These are phyloP conservation scores for Pezizomycotina sp. DNA, from an alignment of 2,329 filamentous ascomycete genomes.

Conservation along the genomic window DNA sequence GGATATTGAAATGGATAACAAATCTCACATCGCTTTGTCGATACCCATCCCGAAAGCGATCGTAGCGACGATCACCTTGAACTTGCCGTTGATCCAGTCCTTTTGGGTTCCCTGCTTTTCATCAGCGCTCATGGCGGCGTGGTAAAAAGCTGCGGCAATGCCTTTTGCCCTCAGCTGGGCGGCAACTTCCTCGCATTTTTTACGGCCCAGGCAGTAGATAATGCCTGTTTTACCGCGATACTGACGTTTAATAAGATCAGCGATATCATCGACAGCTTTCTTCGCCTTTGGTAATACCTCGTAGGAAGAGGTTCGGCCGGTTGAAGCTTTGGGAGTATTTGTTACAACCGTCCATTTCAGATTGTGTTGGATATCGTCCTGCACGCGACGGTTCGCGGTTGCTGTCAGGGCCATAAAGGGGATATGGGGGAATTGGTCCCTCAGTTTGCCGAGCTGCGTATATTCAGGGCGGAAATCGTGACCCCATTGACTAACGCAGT, in stretches of 20 bases:
- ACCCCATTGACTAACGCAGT: conserved; percentile 98
- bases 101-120: conserved; percentile 58
- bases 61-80: conserved; percentile 87
- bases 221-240: conserved; percentile 68
- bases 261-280: conserved; percentile 38
- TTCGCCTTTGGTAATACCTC: conserved; percentile 58
- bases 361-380: conserved; percentile 78
- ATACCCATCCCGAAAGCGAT: conserved; percentile 99
- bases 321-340: too few species aligned
- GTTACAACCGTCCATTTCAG: conserved; percentile 84
- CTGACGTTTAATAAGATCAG: conserved; percentile 49
- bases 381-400: conserved; percentile 85
- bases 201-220: conserved; percentile 78
- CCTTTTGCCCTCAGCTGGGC: conserved; percentile 43
- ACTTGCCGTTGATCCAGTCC: conserved; percentile 62
- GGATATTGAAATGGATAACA: conserved; percentile 81
- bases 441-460: conserved; percentile 62
- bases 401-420: conserved; percentile 91
- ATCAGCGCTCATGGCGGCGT: conserved; percentile 55
- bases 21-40: conserved; percentile 91
- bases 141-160: conserved; percentile 69
- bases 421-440: conserved; percentile 55
- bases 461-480: conserved; percentile 97
- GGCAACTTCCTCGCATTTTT: conserved; percentile 67
- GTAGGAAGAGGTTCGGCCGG: too few species aligned